Conservation (phyloP, 352 stramenopile species). For the Blastocystis sp. region DNA sequence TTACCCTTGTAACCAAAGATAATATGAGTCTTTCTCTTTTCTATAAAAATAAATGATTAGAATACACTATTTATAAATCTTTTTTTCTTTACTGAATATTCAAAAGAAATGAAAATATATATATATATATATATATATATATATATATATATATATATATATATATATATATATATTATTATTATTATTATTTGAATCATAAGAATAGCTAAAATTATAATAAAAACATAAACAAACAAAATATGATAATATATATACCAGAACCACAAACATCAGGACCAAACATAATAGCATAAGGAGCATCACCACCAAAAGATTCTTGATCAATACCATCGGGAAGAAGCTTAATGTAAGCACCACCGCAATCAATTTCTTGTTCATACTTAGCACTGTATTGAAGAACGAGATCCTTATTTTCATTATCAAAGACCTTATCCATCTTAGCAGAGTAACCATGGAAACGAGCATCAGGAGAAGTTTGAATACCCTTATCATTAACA, state of each 20-base stretch:
- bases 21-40: constrained; percentile 72
- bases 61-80: too few species aligned
- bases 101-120: too few species aligned
- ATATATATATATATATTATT: too few species aligned
- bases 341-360: constrained; percentile 97
- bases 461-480: constrained; percentile 72
- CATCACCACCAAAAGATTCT: constrained; percentile 74
- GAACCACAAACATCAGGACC: constrained; percentile 90
- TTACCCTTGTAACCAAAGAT: constrained; percentile 90
- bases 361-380: constrained; percentile 92
- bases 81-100: too few species aligned
- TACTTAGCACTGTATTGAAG: constrained; percentile 92
- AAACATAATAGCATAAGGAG: constrained; percentile 90
- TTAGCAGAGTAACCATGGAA: constrained; percentile 89
- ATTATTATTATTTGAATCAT: too few species aligned
- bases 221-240: too few species aligned
- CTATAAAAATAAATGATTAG: not conserved
- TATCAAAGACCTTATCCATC: constrained; percentile 61
- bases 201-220: too few species aligned
- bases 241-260: constrained; percentile 49
- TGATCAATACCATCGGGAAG: constrained; percentile 69
- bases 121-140: too few species aligned
- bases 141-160: too few species aligned
- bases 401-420: constrained; percentile 61
- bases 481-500: constrained; percentile 68